Base-by-base conservation (phyloP, 768 basidiomycete species). In the Suillus weaverae region DNA sequence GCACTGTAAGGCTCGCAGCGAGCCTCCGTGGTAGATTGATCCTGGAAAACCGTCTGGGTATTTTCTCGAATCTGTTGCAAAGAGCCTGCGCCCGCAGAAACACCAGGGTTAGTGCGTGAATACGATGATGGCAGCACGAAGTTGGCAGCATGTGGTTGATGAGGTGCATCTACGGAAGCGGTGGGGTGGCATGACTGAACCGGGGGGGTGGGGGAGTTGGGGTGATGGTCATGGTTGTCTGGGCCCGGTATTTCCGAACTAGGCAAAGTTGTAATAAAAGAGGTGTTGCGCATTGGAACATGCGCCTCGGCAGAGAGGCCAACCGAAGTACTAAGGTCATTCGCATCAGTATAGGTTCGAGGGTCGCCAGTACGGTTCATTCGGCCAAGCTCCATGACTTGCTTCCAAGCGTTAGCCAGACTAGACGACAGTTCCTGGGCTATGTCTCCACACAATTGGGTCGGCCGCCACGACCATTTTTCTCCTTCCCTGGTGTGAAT, bases 401-500 rank as follows among this genome's bases (percentile, higher is more conserved):
- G 18, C 39, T 41, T 43, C 39, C 39, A 20, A 20, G 39, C 26
- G 4, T 4, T 1, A 59, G 26, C 18, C 26, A 59, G 30, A 59
- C 6, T 18, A 41, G 57, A 32, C 6, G 16, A 32, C 39, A 41
- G 6, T 4, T 20, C 30, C 57, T 11, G 39, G 26, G 8, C 16
- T 10, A 59, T 20, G 6, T 18, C 6, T 41, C 39, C 13, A 32
- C 6, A 11, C 18, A 3, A 50, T 20, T 4, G 32, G 32, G 2
- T 67, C 64, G 50, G 38, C 39, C 26, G 5, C 74, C 74, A 76
- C 71, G 72, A 76, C 11, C 62, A 55, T 2, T 53, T 13, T 6
- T 30, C 36, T 5, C 60, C 44, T n/a, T 71, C 71, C 46, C 68
- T 64, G 46, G 70, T 63, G 18, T 59, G 70, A 71, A 78, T 78